Evolutionary conservation across 768 basidiomycete genomes (phyloP), one percentile per base, ranked within the genome.

Genomic region (Pleurotus pulmonarius): DNA sequence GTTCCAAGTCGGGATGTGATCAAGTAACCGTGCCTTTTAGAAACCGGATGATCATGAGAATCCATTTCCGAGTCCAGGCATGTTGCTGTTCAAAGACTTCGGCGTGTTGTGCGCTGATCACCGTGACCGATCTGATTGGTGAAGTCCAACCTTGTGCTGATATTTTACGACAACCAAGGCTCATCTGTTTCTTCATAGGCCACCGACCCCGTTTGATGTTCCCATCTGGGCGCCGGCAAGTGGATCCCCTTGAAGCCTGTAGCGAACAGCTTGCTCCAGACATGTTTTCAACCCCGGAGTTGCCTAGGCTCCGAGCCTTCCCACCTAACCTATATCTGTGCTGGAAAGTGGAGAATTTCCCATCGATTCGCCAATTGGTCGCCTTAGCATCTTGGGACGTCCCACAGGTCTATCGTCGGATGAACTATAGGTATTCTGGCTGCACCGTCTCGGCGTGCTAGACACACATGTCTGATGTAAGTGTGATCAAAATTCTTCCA

Each of bases 1-100:
- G 51, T 43, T 43, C 41, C 41, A 34, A 34, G 48, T 37, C 51
- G 51, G 51, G n/a, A 15, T 41, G 37, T 52, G 51, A 52, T 52
- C 51, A 52, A 52, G 51, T 52, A 16, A 40, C 51, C 51, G 51
- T n/a, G 34, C n/a, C n/a, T 15, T 40, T 52, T 40, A 52, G 29
- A 39, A 52, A 37, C 51, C 51, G 46, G 24, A 25, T 16, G 15
- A 22, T 40, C 38, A 13, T 52, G 51, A n/a, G 51, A 52, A 40
- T 18, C 29, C 38, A 20, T 25, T 52, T 52, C 51, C 51, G 8
- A 24, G 24, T 41, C 4, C 13, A 16, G 16, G 38, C 38, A 47
- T 47, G 38, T 39, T 18, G 38, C 15, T 12, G 18, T 20, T 15
- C 40, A 34, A 37, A 39, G 16, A 18, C 22, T 25, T 52, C 37